phyloP scores from a whole-genome alignment of 495 filamentous ascomycete genomes.

The Letharia lupina region DNA sequence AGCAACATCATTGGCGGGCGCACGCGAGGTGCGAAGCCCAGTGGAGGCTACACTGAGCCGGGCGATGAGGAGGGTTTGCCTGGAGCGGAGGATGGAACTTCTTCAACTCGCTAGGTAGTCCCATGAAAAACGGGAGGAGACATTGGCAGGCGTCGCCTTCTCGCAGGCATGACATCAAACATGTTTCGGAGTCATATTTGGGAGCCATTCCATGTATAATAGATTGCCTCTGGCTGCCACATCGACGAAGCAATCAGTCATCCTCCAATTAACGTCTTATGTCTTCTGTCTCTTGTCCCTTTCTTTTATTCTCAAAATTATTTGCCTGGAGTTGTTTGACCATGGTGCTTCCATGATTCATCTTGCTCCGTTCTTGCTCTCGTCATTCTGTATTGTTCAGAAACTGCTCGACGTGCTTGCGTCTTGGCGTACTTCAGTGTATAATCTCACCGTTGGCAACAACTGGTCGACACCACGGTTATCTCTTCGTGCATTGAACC shows the following conservation, averaged over 20 bases:
- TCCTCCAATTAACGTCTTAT: no score
- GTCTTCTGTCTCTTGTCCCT: not conserved
- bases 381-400: not conserved
- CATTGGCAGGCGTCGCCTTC: not conserved
- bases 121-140: rapidly evolving
- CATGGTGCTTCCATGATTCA: no score
- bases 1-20: constrained; percentile 41
- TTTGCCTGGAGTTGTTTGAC: no score
- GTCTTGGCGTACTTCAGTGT: not conserved
- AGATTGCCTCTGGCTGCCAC: not conserved
- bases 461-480: not conserved
- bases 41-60: constrained; percentile 43
- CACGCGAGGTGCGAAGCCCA: constrained; percentile 40
- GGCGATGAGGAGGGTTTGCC: constrained; percentile 42
- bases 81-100: constrained; percentile 21
- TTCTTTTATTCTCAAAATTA: no score
- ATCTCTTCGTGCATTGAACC: not conserved
- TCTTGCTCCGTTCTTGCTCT: no score
- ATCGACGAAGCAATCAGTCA: not conserved
- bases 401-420: not conserved
- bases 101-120: not conserved
- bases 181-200: not conserved
- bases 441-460: not conserved
- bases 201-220: not conserved
- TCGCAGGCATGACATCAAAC: not conserved